Conservation (phyloP, 2,329 filamentous ascomycete genomes). For the Ophiobolus disseminans region DNA sequence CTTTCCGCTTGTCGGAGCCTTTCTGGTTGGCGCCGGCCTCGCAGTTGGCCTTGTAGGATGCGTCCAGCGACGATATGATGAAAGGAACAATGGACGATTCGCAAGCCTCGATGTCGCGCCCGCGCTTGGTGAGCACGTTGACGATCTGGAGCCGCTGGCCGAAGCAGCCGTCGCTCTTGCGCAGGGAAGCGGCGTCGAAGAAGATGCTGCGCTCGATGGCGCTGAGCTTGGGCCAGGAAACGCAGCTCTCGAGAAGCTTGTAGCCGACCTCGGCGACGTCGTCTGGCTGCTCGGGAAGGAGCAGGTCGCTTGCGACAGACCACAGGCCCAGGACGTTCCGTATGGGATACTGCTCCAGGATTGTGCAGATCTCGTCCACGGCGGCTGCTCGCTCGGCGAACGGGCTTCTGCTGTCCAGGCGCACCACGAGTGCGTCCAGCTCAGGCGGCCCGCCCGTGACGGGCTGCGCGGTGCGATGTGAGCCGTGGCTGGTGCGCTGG, state of each 20-base stretch:
- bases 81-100: constrained; percentile 46
- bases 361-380: constrained; percentile 41
- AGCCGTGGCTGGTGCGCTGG: constrained; percentile 34
- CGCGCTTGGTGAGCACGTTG: constrained; percentile 45
- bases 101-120: constrained; percentile 49
- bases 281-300: constrained; percentile 42
- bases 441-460: constrained; percentile 48
- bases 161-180: constrained; percentile 37
- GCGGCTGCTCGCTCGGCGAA: constrained; percentile 41
- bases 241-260: constrained; percentile 45
- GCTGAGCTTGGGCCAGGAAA: constrained; percentile 40
- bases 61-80: constrained; percentile 40
- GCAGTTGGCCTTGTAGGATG: constrained; percentile 42
- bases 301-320: constrained; percentile 47
- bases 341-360: constrained; percentile 46
- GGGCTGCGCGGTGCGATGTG: constrained; percentile 24
- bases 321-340: constrained; percentile 48
- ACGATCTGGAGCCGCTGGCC: constrained; percentile 46
- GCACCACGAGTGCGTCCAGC: constrained; percentile 39
- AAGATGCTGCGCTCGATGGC: constrained; percentile 48
- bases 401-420: constrained; percentile 34
- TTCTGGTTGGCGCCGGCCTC: constrained; percentile 23
- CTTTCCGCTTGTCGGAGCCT: constrained; percentile 33
- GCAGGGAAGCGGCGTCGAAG: constrained; percentile 44
- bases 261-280: constrained; percentile 45